Evolutionary conservation across 192 early-diverging fungal genomes (phyloP), one percentile per base, ranked within the genome.

Genomic region (Endogone sp.): DNA sequence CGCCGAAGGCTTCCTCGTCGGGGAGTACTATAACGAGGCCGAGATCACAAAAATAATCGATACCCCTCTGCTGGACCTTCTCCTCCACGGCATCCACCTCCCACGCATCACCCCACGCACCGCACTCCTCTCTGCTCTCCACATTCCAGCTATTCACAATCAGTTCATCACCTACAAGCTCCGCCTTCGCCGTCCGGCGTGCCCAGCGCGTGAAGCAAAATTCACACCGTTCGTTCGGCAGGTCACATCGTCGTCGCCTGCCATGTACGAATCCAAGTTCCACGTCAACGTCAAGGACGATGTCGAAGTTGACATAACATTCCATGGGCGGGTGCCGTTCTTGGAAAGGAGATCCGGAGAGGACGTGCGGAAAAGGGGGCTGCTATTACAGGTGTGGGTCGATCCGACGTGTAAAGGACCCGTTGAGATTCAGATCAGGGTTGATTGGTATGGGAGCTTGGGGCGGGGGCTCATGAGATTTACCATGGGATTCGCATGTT

Each of bases 361-460:
- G 59, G 27, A 60, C 23, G 27, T 9, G 20, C 69, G n/a, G 21
- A 71, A 71, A 23, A 72, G 67, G 3, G 85, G 85, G 9, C 64
- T 87, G 9, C 68, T 73, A 4, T 69, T 87, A 2, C 72, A 76
- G 29, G 74, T 87, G 24, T 87, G 85, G 85, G 81, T 75, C 56
- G 85, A 87, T 58, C 85, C 82, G 8, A 75, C 67, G 21, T 87
- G 85, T 64, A 28, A 71, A 16, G 64, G 75, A 4, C 72, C 82
- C 2, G 21, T 85, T 37, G 65, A 78, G 8, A 13, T 93, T 0
- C 66, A 75, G 10, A 69, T 92, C 56, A 60, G 59, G 2, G 74
- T 92, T 16, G 87, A 92, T 74, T 84, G 80, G 77, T 92, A 91
- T 71, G 88, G 89, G 37, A 89, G 87, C 68, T 68, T 91, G 28